Conservation (phyloP, 208 protist species). For the Herpetomonas samuelpessoai region DNA sequence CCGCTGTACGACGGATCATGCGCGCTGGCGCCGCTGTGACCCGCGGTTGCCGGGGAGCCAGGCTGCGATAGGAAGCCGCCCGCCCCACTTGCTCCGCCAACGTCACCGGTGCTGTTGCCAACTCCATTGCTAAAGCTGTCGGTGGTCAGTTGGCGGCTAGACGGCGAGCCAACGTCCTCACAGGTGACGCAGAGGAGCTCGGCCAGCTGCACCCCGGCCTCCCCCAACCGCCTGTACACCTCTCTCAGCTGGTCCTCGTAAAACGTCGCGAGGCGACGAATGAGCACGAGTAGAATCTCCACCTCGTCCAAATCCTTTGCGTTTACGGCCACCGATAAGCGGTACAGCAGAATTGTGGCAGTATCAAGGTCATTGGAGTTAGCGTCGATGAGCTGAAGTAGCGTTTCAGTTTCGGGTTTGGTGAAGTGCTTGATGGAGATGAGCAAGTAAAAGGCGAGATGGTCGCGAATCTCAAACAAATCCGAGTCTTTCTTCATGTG, state of each 20-base stretch:
- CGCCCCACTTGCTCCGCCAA: not conserved
- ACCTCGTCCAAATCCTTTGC: conserved; percentile 73
- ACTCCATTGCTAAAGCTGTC: not conserved
- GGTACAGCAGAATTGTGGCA: conserved; percentile 51
- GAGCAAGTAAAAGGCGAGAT: conserved; percentile 64
- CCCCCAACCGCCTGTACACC: conserved; percentile 43
- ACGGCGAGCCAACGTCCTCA: not conserved
- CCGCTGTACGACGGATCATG: not conserved
- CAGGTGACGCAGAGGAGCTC: conserved; percentile 38
- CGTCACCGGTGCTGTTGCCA: too few relatives aligned
- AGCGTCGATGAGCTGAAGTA: conserved; percentile 69
- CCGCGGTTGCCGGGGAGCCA: not conserved
- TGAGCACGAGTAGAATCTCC: conserved; percentile 46
- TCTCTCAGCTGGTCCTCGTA: conserved; percentile 43
- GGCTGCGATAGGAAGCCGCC: not conserved
- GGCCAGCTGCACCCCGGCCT: conserved; percentile 26
- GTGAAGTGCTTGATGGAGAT: conserved; percentile 38
- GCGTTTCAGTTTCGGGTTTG: conserved; percentile 29
- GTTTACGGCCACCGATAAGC: conserved; percentile 39
- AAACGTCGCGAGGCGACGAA: conserved; percentile 38
- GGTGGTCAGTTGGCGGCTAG: not conserved
- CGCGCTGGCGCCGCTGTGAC: not conserved
- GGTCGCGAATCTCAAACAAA: conserved; percentile 78
- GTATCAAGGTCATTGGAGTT: conserved; percentile 56
- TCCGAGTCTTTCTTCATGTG: conserved; percentile 81